These are phyloP conservation scores for Euphorbia schlechtendalii DNA, from an alignment of 441 rosid species.

Conservation along the genomic window DNA sequence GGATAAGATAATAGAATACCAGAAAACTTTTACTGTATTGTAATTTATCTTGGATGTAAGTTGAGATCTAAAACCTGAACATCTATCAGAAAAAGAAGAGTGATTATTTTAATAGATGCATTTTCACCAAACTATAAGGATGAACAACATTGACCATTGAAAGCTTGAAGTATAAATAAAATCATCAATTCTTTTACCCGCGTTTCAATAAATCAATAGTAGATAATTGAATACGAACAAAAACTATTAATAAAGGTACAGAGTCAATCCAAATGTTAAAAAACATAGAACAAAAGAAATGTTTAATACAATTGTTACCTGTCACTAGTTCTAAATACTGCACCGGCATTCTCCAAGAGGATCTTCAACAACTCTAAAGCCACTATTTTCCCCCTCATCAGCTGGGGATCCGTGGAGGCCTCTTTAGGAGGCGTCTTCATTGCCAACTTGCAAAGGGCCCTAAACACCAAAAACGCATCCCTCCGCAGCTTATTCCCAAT, in stretches of 20 bases:
- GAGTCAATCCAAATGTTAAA: neutral
- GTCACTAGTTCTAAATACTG: constrained; percentile 96
- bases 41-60: constrained; percentile 5
- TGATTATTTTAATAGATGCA: neutral
- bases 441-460: constrained; percentile 96
- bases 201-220: no score
- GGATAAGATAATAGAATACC: no score
- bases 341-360: constrained; percentile 97
- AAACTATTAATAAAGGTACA: no score
- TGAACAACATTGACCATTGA: neutral
- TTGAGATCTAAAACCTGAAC: constrained; percentile 2
- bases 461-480: constrained; percentile 94
- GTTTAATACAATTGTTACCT: constrained; percentile 35
- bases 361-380: constrained; percentile 96
- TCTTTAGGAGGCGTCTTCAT: constrained; percentile 98
- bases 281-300: neutral
- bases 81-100: neutral
- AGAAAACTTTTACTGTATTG: neutral
- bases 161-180: no score
- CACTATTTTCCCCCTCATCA: constrained; percentile 95
- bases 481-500: constrained; percentile 96
- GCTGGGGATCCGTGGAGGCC: constrained; percentile 73
- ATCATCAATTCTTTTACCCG: no score
- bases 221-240: no score
- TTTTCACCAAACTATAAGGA: neutral